These are phyloP conservation scores for Lenwebbia sp. DNA, from an alignment of 345 rosid species.

Conservation along the genomic window DNA sequence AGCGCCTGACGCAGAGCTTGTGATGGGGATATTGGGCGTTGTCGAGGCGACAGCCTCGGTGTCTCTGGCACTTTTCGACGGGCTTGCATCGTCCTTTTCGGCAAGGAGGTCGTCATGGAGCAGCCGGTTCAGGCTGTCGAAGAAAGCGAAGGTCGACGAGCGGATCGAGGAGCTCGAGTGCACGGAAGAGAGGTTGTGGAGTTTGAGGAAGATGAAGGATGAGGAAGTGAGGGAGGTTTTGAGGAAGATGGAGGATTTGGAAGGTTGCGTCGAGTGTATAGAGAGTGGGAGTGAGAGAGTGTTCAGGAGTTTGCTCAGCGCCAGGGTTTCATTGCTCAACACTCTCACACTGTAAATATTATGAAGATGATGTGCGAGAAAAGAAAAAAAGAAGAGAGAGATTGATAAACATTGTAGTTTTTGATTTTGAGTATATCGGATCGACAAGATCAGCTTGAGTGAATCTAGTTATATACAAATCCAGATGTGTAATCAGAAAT, in stretches of 20 bases:
- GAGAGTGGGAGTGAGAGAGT: slow-evolving; percentile 27
- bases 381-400: too few relatives aligned
- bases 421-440: not conserved
- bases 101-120: slow-evolving; percentile 20
- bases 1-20: slow-evolving; percentile 17
- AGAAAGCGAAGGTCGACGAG: slow-evolving; percentile 12
- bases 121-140: slow-evolving; percentile 10
- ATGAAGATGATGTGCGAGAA: too few relatives aligned
- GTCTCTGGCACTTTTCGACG: slow-evolving; percentile 25
- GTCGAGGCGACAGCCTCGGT: slow-evolving; percentile 27
- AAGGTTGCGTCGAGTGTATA: slow-evolving; percentile 20
- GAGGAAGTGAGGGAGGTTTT: slow-evolving; percentile 31
- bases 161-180: slow-evolving; percentile 29
- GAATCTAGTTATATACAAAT: not conserved
- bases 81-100: slow-evolving; percentile 17
- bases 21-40: slow-evolving; percentile 14
- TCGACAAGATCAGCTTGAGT: not conserved
- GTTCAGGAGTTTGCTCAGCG: slow-evolving; percentile 41
- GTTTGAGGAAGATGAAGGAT: slow-evolving; percentile 31
- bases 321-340: slow-evolving; percentile 52
- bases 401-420: not conserved
- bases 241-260: slow-evolving; percentile 33
- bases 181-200: slow-evolving; percentile 22
- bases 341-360: slow-evolving; percentile 21
- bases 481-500: not conserved